Percentiles rank a stretch among this genome's conserved stretches.
phyloP scores from a whole-genome alignment of 2,329 filamentous ascomycete species.

The Cladobotryum protrusum region DNA sequence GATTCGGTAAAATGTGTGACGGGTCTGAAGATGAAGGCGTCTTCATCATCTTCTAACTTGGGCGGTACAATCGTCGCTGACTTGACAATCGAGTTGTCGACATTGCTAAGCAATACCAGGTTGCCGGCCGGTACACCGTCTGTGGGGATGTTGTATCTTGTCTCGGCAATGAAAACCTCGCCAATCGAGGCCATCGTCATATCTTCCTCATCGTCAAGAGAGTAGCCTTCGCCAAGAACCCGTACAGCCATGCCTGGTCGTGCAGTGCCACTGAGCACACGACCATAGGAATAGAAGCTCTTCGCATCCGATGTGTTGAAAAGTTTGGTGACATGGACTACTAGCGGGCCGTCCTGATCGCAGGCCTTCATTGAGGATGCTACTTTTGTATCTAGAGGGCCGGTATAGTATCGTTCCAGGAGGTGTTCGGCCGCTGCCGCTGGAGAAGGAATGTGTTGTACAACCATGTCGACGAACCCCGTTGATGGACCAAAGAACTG shows the following conservation, averaged over 20 bases:
- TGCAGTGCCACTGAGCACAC: conserved; percentile 88
- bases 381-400: conserved; percentile 74
- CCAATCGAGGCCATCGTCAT: conserved; percentile 83
- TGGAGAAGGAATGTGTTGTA: conserved; percentile 83
- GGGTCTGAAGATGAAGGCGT: conserved; percentile 91
- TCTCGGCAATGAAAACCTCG: conserved; percentile 85
- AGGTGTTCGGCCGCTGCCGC: conserved; percentile 68
- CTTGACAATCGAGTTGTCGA: conserved; percentile 98
- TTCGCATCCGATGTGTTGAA: conserved; percentile 90
- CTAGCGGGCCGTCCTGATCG: conserved; percentile 80
- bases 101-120: conserved; percentile 82
- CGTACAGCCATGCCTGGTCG: conserved; percentile 76
- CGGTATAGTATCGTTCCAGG: conserved; percentile 85
- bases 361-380: conserved; percentile 75
- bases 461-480: conserved; percentile 94
- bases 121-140: conserved; percentile 92
- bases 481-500: conserved; percentile 90
- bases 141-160: conserved; percentile 85
- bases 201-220: conserved; percentile 94
- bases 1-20: conserved; percentile 94
- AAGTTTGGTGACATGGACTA: conserved; percentile 90
- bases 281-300: conserved; percentile 80
- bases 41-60: conserved; percentile 77
- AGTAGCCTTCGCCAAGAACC: conserved; percentile 92
- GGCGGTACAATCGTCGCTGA: conserved; percentile 83